phyloP scores from a whole-genome alignment of 192 early-diverging fungal genomes.

The Backusella luteola region DNA sequence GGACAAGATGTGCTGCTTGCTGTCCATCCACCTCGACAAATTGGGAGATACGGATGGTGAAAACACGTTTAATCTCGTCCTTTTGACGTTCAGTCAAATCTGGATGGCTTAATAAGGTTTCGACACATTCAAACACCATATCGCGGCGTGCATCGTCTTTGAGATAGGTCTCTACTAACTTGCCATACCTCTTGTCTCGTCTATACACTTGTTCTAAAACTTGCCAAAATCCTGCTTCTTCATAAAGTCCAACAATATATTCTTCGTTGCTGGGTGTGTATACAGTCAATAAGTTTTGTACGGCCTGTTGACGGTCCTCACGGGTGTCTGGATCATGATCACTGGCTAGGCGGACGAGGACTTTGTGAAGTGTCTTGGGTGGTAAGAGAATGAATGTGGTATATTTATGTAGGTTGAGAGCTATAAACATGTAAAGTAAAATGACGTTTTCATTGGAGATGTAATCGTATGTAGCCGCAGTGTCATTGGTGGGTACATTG shows the following conservation, averaged over 20 bases:
- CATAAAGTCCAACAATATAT: slow-evolving; percentile 48
- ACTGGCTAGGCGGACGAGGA: slow-evolving; percentile 45
- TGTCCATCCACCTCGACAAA: slow-evolving; percentile 63
- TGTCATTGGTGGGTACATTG: slow-evolving; percentile 18
- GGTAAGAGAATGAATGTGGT: slow-evolving; percentile 54
- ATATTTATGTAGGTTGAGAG: slow-evolving; percentile 53
- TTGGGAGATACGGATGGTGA: slow-evolving; percentile 50
- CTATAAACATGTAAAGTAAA: slow-evolving; percentile 54
- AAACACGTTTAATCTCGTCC: slow-evolving; percentile 44
- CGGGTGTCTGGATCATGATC: slow-evolving; percentile 46
- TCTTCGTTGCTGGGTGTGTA: slow-evolving; percentile 54
- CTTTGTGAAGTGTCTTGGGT: slow-evolving; percentile 51
- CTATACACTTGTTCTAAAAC: slow-evolving; percentile 57
- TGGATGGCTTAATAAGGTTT: slow-evolving; percentile 39
- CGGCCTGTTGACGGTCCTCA: slow-evolving; percentile 51
- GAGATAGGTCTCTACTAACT: slow-evolving; percentile 51
- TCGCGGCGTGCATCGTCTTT: slow-evolving; percentile 49
- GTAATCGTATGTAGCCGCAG: neutral
- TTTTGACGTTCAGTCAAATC: slow-evolving; percentile 45
- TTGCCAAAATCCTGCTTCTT: slow-evolving; percentile 55
- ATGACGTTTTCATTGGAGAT: slow-evolving; percentile 26
- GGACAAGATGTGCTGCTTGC: slow-evolving; percentile 52
- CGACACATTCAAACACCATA: slow-evolving; percentile 53
- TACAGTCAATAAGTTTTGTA: slow-evolving; percentile 51
- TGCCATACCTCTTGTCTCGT: slow-evolving; percentile 53